Base-by-base conservation (phyloP, 202 grass and related monocot species). In the Eragrostis tef region DNA sequence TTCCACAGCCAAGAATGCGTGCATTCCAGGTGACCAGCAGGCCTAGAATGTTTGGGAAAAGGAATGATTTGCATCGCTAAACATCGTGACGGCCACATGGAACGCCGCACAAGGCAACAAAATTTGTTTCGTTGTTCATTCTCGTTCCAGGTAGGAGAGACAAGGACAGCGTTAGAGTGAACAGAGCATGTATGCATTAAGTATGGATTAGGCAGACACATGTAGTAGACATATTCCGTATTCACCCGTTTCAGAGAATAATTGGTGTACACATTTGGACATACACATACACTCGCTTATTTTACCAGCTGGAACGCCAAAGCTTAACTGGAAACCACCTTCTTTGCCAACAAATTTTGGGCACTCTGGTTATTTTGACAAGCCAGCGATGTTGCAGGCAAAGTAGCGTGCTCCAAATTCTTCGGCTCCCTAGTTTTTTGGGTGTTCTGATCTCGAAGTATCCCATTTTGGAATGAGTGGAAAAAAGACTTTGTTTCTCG, bases 101-200 rank as follows among this genome's bases (percentile, higher is more conserved):
- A 1, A 10, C 15, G 61, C 61, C 16, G 11, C 58, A 19, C 77
- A 79, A 54, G 9, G n/a, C 29, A 67, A 54, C 77, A 79, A 68
- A 19, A 19, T 43, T 65, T 2, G 77, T 39, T 26, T 1, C 31
- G 63, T 19, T n/a, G 29, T 1, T 42, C n/a, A 22, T 14, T 12
- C 29, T 3, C n/a, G 20, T 67, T 79, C 77, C 77, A 79, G 77
- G 29, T 43, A 54, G 31, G 31, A 54, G 47, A 31, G 62, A 67
- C 76, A 54, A 42, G 46, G 77, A 43, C 15, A 5, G 61, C 13
- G 9, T 66, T 51, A 39, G 54, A 62, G 22, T 44, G 8, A 47
- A 47, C 53, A 19, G 41, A 15, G 16, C 16, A 64, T 31, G 22
- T 31, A 47, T 29, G 4, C 6, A 31, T 31, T 31, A 31, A 31